Evolutionary conservation across 2,329 filamentous ascomycete species (phyloP), one percentile per base, ranked within the genome.

Genomic region (Trichoderma breve): DNA sequence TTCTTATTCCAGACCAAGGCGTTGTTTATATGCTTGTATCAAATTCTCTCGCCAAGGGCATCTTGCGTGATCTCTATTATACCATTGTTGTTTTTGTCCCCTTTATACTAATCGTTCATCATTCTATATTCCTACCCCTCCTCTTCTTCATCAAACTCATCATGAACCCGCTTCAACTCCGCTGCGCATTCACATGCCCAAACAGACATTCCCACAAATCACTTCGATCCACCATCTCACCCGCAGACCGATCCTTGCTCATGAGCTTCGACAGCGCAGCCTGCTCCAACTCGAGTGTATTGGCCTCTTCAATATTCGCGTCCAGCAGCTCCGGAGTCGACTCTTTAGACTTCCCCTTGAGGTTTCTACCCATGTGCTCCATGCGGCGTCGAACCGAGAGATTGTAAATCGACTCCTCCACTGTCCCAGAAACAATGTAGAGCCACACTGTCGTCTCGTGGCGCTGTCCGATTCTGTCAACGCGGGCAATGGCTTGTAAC

Each of bases 151-250:
- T 63, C n/a, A 26, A 43, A 4, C 43, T 65, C 60, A 24, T 15
- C 28, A 34, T 12, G 30, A 15, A 18, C 24, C 61, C 18, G 3
- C 51, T 55, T 68, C 74, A 72, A 4, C 70, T 70, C 43, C 66
- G 70, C 26, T 76, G 30, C n/a, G n/a, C 81, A 43, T 79, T 78
- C 18, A 86, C 85, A 63, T 84, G 81, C 0, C 93, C 92, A 84
- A 98, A 98, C 1, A 98, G 83, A 81, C 95, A 98, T 74, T 90
- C 89, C 95, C 95, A 98, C 57, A 98, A 79, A 79, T 98, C 95
- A 14, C 90, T 87, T 74, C 92, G 88, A 58, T 89, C 86, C 3
- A 98, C 93, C 71, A 93, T 84, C 81, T 98, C 96, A 0, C 95
- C 95, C 0, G 91, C 91, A 2, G 88, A 86, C 70, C 88, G 88